Evolutionary conservation across 2,329 filamentous ascomycete genomes (phyloP).

Genomic region (Aspergillus fumigatus): DNA sequence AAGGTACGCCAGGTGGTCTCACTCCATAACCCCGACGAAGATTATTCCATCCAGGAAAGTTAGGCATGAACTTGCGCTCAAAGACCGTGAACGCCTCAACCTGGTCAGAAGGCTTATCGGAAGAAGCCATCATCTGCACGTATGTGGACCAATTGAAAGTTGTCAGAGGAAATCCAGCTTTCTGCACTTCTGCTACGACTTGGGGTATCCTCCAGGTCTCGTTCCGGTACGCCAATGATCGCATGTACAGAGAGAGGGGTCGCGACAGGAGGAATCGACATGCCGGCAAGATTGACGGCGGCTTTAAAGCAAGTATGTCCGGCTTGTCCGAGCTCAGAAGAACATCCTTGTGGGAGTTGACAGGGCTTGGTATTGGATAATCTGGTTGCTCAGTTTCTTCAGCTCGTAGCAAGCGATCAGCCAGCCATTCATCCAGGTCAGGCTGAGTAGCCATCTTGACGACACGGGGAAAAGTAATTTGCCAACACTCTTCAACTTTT

Average conservation of each 20-base stretch:
- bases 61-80: slow-evolving; percentile 71
- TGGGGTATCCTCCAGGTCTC: slow-evolving; percentile 49
- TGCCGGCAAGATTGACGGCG: slow-evolving; percentile 26
- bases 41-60: slow-evolving; percentile 68
- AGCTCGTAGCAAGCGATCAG: slow-evolving; percentile 6
- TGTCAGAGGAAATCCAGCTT: slow-evolving; percentile 68
- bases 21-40: slow-evolving; percentile 31
- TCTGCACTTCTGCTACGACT: slow-evolving; percentile 53
- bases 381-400: slow-evolving; percentile 7
- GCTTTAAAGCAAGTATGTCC: not conserved
- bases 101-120: slow-evolving; percentile 53
- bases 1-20: slow-evolving; percentile 25
- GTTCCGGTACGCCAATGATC: slow-evolving; percentile 49
- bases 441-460: slow-evolving; percentile 40
- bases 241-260: slow-evolving; percentile 50
- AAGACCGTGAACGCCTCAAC: slow-evolving; percentile 64
- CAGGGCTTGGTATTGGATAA: slow-evolving; percentile 6
- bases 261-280: slow-evolving; percentile 48
- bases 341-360: slow-evolving; percentile 2
- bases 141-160: slow-evolving; percentile 77
- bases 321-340: slow-evolving; percentile 1
- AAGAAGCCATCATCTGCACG: slow-evolving; percentile 61
- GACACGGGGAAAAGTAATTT: slow-evolving; percentile 53
- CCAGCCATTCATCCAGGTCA: slow-evolving; percentile 20
- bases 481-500: slow-evolving; percentile 64